Conservation (phyloP, 2,329 filamentous ascomycete species). For the Alternaria brassicicola region DNA sequence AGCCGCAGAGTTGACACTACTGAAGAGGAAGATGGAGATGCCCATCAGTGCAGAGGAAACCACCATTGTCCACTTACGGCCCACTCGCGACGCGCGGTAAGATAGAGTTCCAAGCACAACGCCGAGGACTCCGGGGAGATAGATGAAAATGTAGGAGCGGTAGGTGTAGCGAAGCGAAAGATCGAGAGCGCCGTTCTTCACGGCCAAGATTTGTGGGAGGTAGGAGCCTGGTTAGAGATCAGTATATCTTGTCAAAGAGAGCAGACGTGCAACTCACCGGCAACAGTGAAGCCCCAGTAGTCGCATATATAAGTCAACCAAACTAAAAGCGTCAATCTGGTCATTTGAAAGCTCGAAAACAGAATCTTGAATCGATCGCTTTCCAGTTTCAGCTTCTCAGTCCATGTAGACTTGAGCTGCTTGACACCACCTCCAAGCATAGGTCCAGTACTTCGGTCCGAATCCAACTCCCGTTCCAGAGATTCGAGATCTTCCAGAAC, state of each 20-base stretch:
- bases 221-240: constrained; percentile 49
- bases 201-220: constrained; percentile 57
- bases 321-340: constrained; percentile 55
- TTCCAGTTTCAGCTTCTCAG: constrained; percentile 49
- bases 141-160: constrained; percentile 61
- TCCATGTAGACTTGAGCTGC: constrained; percentile 38
- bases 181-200: constrained; percentile 57
- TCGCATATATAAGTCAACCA: constrained; percentile 61
- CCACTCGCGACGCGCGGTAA: constrained; percentile 54
- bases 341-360: constrained; percentile 52
- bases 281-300: constrained; percentile 58
- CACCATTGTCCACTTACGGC: constrained; percentile 55
- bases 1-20: constrained; percentile 53
- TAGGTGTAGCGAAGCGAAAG: constrained; percentile 58
- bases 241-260: constrained; percentile 1
- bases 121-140: constrained; percentile 59
- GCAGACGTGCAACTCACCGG: constrained; percentile 36
- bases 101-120: constrained; percentile 57
- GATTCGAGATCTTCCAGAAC: constrained; percentile 46
- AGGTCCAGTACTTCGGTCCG: constrained; percentile 22
- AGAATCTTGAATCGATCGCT: constrained; percentile 53
- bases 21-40: constrained; percentile 54
- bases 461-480: constrained; percentile 41
- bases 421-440: constrained; percentile 42
- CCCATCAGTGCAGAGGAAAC: constrained; percentile 54